Evolutionary conservation across 306 rosid genomes (phyloP).

Genomic region (Geum urbanum): DNA sequence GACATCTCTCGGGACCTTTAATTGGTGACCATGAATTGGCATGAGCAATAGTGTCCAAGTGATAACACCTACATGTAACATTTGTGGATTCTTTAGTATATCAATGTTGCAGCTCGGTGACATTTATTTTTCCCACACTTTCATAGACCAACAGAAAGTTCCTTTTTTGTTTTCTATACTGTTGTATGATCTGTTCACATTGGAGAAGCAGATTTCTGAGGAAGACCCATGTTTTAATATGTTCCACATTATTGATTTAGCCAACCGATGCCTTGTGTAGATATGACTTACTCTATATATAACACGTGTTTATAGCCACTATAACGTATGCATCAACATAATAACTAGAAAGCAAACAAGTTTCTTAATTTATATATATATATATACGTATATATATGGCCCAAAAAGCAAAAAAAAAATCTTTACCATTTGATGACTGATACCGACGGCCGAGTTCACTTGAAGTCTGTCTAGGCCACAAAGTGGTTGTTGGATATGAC

Average conservation of each 20-base stretch:
- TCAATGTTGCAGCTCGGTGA: background rate
- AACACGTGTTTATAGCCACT: background rate
- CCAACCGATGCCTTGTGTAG: background rate
- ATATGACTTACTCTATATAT: background rate
- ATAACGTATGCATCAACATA: background rate
- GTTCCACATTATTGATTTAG: background rate
- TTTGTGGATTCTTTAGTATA: background rate
- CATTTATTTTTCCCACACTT: background rate
- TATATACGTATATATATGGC: background rate
- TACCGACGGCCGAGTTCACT: constrained; percentile 1
- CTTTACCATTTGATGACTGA: background rate
- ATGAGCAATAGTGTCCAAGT: background rate
- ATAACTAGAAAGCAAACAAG: background rate
- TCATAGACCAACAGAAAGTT: background rate
- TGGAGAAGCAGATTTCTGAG: background rate
- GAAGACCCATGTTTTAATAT: background rate
- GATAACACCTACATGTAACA: background rate
- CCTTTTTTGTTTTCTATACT: background rate
- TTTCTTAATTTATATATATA: background rate
- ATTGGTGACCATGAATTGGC: background rate
- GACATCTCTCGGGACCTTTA: no score
- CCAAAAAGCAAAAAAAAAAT: background rate
- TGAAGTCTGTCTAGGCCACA: constrained; percentile 15
- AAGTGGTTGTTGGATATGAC: background rate
- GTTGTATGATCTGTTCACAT: background rate